These are phyloP conservation scores for Osmanthus fragrans DNA, from an alignment of 257 asterid species.

Conservation along the genomic window DNA sequence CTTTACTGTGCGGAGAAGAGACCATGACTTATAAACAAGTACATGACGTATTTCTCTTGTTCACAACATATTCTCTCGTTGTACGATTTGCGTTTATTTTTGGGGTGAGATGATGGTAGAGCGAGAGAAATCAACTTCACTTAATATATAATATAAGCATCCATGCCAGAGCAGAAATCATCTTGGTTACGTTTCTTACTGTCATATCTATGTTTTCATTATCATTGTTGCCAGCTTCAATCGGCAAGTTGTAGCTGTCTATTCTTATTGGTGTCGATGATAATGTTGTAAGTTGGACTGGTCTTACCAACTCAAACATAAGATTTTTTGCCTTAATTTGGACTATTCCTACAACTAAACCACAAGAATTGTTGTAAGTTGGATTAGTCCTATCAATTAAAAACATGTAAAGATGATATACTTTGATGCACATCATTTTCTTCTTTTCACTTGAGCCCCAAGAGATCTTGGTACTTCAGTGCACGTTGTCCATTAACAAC, in stretches of 20 bases:
- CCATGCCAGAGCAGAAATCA: not conserved
- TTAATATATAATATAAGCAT: not conserved
- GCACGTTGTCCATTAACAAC: not conserved
- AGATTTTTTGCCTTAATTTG: not conserved
- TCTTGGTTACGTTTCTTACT: not conserved
- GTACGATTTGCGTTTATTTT: not conserved
- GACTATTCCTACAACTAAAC: too few species aligned
- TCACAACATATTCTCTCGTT: not conserved
- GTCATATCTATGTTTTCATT: not conserved
- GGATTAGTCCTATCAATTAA: not conserved
- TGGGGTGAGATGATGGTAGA: not conserved
- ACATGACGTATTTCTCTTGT: not conserved
- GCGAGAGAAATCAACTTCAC: not conserved
- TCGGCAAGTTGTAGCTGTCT: not conserved
- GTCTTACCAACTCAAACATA: not conserved
- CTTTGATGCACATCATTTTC: not conserved
- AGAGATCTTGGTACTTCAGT: not conserved
- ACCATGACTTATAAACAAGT: not conserved
- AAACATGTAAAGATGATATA: too few species aligned
- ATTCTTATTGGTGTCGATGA: too few species aligned
- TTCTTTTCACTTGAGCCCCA: not conserved
- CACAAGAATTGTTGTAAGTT: too few species aligned
- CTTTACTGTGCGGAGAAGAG: not conserved
- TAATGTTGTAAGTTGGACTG: not conserved
- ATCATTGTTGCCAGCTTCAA: too few species aligned